These are phyloP conservation scores for Euphorbia celastroides DNA, from an alignment of 441 rosid genomes.

Conservation along the genomic window DNA sequence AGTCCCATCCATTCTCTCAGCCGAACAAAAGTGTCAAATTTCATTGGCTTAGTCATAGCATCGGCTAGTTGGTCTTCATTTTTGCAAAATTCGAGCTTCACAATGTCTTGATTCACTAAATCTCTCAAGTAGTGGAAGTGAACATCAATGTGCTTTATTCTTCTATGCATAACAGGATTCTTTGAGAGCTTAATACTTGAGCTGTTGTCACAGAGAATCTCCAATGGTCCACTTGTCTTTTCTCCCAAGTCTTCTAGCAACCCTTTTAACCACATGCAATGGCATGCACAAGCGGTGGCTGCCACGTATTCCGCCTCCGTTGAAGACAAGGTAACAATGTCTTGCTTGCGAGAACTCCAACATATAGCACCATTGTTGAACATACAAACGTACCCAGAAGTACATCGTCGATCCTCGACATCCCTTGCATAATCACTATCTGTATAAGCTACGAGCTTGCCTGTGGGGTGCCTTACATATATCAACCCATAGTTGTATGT, in stretches of 20 bases:
- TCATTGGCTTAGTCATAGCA: neutral
- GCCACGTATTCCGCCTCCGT: slow-evolving; percentile 15
- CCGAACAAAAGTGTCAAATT: neutral
- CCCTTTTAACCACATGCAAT: slow-evolving; percentile 4
- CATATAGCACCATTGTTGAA: neutral
- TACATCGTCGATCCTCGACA: slow-evolving; percentile 7
- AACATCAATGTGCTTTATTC: too few relatives aligned
- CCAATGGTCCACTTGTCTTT: neutral
- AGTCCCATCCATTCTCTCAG: neutral
- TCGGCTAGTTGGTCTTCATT: neutral
- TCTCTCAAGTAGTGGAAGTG: slow-evolving; percentile 2
- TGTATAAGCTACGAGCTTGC: slow-evolving; percentile 8
- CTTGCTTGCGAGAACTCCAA: slow-evolving; percentile 17
- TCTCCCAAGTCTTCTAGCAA: neutral
- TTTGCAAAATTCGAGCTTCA: neutral
- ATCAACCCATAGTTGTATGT: neutral
- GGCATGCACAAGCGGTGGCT: neutral
- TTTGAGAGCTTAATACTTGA: neutral
- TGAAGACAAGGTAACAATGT: neutral
- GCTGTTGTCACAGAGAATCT: neutral
- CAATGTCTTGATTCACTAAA: neutral
- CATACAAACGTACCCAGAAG: neutral
- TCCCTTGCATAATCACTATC: slow-evolving; percentile 8
- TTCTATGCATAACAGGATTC: slow-evolving; percentile 11
- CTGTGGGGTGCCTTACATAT: neutral